Evolutionary conservation across 805 yeast genomes (phyloP).

Genomic region (Metschnikowia anglica): DNA sequence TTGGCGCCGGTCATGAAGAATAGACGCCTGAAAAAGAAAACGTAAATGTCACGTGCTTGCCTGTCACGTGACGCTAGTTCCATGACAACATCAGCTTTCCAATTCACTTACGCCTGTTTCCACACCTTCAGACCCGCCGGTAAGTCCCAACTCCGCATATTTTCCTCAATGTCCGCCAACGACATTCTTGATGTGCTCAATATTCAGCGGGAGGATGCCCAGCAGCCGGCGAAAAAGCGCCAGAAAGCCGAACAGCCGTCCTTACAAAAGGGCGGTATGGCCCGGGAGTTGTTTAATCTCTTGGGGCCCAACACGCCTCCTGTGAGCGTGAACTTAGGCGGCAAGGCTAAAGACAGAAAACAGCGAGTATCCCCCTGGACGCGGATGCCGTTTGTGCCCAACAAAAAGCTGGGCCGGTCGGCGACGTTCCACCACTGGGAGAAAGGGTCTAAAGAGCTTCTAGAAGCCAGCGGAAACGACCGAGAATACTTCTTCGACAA

Average conservation of each 20-base stretch:
- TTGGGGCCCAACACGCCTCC: slow-evolving; percentile 94
- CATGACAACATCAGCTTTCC: not conserved
- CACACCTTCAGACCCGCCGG: not conserved
- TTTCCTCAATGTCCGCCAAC: slow-evolving; percentile 29
- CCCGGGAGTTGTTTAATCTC: slow-evolving; percentile 82
- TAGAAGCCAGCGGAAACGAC: slow-evolving; percentile 31
- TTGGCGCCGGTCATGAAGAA: too few species aligned
- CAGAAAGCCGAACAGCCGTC: slow-evolving; percentile 26
- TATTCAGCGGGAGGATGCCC: slow-evolving; percentile 50
- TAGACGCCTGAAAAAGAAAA: too few species aligned
- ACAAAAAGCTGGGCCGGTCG: slow-evolving; percentile 47
- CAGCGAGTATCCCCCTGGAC: slow-evolving; percentile 84
- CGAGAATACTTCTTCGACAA: slow-evolving; percentile 69
- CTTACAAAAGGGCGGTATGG: slow-evolving; percentile 61
- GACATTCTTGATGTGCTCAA: slow-evolving; percentile 79
- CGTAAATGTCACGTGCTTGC: not conserved
- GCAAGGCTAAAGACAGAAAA: slow-evolving; percentile 61
- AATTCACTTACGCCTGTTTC: not conserved
- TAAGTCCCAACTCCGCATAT: not conserved
- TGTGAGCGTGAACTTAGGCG: slow-evolving; percentile 31
- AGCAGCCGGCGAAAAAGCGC: slow-evolving; percentile 43
- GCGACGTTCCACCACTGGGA: slow-evolving; percentile 76
- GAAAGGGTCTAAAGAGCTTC: slow-evolving; percentile 58
- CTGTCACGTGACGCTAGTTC: not conserved
- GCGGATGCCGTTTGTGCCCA: slow-evolving; percentile 56